Evolutionary conservation across 495 filamentous ascomycete species (phyloP).

Genomic region (Gamarada debralockiae): DNA sequence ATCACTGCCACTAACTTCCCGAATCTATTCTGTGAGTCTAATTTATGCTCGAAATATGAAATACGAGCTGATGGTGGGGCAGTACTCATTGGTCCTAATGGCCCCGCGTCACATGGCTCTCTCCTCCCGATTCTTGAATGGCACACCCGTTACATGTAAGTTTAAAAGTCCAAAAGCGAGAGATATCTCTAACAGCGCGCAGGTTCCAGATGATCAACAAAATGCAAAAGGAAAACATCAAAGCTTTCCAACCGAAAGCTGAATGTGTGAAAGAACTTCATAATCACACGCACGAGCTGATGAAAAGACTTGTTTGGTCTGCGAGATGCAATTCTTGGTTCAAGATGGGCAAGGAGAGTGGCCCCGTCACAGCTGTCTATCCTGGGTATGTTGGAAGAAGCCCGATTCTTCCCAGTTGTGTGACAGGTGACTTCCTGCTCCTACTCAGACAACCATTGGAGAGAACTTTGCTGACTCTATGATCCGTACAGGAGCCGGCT

Average conservation of each 20-base stretch:
- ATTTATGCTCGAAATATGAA: background rate
- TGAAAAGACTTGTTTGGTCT: conserved; percentile 53
- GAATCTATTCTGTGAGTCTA: conserved; percentile 46
- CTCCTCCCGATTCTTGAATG: conserved; percentile 51
- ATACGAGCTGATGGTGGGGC: conserved; percentile 15
- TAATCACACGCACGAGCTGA: conserved; percentile 57
- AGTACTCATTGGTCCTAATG: conserved; percentile 50
- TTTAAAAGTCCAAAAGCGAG: too few species aligned
- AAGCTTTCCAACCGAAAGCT: conserved; percentile 45
- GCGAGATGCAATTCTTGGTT: conserved; percentile 22
- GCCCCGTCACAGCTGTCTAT: conserved; percentile 26
- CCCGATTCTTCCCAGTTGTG: background rate
- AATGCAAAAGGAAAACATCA: conserved; percentile 56
- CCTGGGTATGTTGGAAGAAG: conserved; percentile 25
- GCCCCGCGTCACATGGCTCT: conserved; percentile 45
- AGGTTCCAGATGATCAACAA: conserved; percentile 62
- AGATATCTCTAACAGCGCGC: too few species aligned
- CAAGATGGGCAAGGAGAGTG: conserved; percentile 29
- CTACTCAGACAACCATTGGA: background rate
- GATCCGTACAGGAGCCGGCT: conserved; percentile 23
- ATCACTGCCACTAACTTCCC: conserved; percentile 58
- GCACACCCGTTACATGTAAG: conserved; percentile 51
- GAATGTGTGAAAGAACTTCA: conserved; percentile 58
- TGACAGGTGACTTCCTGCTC: background rate
- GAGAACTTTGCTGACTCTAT: background rate